Evolutionary conservation across 1,284 basidiomycete genomes (phyloP), one percentile per base, ranked within the genome.

Genomic region (Trichosporon faecale): DNA sequence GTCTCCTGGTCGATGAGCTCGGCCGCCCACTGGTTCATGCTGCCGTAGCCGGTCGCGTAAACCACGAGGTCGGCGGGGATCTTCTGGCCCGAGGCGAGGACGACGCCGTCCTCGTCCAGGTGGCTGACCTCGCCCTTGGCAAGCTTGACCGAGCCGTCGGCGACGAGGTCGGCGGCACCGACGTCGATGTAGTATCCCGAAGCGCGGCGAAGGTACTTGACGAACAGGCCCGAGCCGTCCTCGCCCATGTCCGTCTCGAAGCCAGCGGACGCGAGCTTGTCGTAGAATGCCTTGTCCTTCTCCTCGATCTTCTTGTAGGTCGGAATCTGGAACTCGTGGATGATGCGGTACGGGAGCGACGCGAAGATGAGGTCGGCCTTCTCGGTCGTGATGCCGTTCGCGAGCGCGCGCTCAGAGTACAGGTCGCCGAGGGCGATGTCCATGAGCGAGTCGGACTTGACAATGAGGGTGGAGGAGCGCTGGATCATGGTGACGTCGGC

Each of bases 401-500:
- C 87, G 29, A 88, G 69, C 12, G 85, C 77, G 73, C 88, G 87
- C 73, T 88, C 87, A 27, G 77, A 85, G 82, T 88, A 91, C 4
- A 87, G 72, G 3, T 84, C 88, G 70, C 76, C 68, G 66, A 75
- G 78, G 25, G 78, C 80, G 65, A 85, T 83, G 69, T 87, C 86
- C 44, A 81, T 75, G 21, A 82, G 80, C 49, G 86, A 81, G 70
- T 74, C 61, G 57, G 74, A 70, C 63, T 85, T 87, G 12, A 91
- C 74, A 29, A 79, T 68, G 71, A 76, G 76, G 25, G 72, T 71
- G 55, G 88, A 86, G 3, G 83, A 84, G 70, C 90, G 84, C 6
- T 81, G 79, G 9, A 86, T 84, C 65, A 85, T 82, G 27, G 69
- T 72, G 2, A 68, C 66, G 3, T 81, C 75, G 4, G 83, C 85